Evolutionary conservation across 2,329 filamentous ascomycete genomes (phyloP).

Genomic region (Clarireedia homoeocarpa): DNA sequence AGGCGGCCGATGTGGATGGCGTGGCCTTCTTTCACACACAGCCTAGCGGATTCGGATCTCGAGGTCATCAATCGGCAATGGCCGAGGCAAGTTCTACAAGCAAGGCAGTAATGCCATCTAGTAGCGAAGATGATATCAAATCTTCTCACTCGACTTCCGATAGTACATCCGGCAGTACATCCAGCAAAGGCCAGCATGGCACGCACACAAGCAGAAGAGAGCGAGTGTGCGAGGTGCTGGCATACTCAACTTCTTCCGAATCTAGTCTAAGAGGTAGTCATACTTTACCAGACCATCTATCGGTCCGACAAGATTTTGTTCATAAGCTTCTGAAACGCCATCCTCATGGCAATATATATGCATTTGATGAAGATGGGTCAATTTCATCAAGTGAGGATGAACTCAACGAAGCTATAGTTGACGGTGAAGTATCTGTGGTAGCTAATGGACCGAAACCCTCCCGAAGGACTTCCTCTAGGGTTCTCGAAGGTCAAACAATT

Average conservation of each 20-base stretch:
- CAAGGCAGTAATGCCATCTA: not conserved
- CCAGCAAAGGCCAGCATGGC: no score
- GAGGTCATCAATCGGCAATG: not conserved
- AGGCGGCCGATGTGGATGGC: constrained; percentile 23
- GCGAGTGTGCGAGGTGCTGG: constrained; percentile 18
- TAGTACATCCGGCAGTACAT: not conserved
- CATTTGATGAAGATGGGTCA: constrained; percentile 20
- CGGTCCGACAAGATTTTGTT: constrained; percentile 3
- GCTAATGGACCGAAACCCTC: not conserved
- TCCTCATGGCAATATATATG: constrained; percentile 24
- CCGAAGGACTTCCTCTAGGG: not conserved
- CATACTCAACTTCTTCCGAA: constrained; percentile 18
- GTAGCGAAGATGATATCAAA: not conserved
- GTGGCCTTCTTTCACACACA: constrained; percentile 24
- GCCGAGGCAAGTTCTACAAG: no score
- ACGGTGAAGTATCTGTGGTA: not conserved
- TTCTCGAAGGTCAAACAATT: constrained; percentile 1
- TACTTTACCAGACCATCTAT: constrained; percentile 14
- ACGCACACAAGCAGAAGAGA: no score
- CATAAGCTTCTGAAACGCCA: constrained; percentile 13
- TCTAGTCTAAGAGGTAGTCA: constrained; percentile 1
- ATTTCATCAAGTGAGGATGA: constrained; percentile 8
- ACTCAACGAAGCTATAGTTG: not conserved
- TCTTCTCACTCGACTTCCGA: not conserved
- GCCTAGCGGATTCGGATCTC: constrained; percentile 1